A percentile compares a stretch with the other conserved stretches of the same genome.
Conservation (phyloP, 768 basidiomycete genomes). For the Phanerochaete carnosa region DNA sequence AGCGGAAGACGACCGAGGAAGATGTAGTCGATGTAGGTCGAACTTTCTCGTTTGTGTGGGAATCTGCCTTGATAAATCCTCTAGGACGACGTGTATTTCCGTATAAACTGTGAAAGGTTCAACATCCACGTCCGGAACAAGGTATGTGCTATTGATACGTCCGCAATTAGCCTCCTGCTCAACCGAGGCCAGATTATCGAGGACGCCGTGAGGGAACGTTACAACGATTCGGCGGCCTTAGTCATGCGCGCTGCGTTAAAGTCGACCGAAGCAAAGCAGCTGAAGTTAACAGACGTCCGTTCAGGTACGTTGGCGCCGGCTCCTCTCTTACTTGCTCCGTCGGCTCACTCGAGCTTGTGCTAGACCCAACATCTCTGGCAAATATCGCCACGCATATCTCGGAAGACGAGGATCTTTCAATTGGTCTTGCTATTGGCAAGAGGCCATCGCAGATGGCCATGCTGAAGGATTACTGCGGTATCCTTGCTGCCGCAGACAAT, state of each 20-base stretch:
- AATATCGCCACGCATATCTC: slow-evolving; percentile 61
- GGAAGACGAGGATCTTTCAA: slow-evolving; percentile 58
- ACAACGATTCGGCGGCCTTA: slow-evolving; percentile 68
- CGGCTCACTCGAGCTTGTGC: not conserved
- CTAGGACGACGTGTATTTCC: slow-evolving; percentile 73
- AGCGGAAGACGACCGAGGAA: slow-evolving; percentile 52
- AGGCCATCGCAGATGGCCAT: slow-evolving; percentile 51
- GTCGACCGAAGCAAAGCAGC: slow-evolving; percentile 63
- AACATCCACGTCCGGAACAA: slow-evolving; percentile 84
- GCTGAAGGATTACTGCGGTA: slow-evolving; percentile 77
- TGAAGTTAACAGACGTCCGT: slow-evolving; percentile 54
- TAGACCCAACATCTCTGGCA: slow-evolving; percentile 66
- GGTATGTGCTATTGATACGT: slow-evolving; percentile 38
- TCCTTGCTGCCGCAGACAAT: slow-evolving; percentile 80
- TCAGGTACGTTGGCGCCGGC: slow-evolving; percentile 46
- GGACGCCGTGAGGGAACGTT: slow-evolving; percentile 72
- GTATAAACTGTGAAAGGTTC: slow-evolving; percentile 88
- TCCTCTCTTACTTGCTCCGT: not conserved
- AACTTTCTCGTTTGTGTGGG: too few relatives aligned
- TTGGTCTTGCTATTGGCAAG: slow-evolving; percentile 59
- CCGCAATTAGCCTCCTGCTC: slow-evolving; percentile 14
- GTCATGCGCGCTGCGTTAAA: slow-evolving; percentile 73
- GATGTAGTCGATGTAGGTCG: slow-evolving; percentile 64
- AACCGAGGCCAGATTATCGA: slow-evolving; percentile 61
- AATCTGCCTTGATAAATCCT: not conserved